phyloP scores from a whole-genome alignment of 2,329 filamentous ascomycete species.

The Aspergillus glaucus region DNA sequence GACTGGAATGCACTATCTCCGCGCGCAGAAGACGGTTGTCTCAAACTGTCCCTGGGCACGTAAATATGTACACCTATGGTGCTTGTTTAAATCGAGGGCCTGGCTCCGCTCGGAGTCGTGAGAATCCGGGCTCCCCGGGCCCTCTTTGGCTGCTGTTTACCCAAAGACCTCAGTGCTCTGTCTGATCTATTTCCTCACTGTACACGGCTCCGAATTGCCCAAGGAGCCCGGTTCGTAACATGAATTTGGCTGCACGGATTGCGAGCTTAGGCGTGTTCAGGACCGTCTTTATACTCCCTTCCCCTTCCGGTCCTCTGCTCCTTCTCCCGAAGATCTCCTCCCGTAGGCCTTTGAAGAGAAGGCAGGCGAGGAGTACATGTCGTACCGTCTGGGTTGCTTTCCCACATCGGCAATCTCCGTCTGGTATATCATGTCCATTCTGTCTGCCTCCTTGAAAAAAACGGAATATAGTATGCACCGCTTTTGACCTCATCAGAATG shows the following conservation, averaged over 20 bases:
- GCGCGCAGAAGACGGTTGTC: too few species aligned
- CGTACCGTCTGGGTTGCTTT: slow-evolving; percentile 6
- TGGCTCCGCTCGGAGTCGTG: not conserved
- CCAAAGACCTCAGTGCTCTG: too few species aligned
- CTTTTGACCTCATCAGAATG: not conserved
- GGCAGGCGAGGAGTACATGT: slow-evolving; percentile 3
- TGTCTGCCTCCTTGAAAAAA: not conserved
- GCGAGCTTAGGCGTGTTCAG: slow-evolving; percentile 4
- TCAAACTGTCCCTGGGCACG: too few species aligned
- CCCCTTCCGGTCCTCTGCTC: slow-evolving; percentile 1
- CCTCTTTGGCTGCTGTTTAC: too few species aligned
- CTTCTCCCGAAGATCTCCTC: slow-evolving; percentile 3
- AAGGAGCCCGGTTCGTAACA: slow-evolving; percentile 8
- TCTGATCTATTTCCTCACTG: too few species aligned
- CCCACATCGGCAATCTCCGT: slow-evolving; percentile 6
- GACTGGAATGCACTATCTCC: too few species aligned
- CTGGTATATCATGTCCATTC: not conserved
- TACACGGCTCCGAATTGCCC: not conserved
- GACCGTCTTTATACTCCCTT: slow-evolving; percentile 2
- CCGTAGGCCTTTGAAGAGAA: slow-evolving; percentile 2
- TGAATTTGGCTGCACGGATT: slow-evolving; percentile 8
- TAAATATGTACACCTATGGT: not conserved
- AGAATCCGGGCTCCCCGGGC: not conserved
- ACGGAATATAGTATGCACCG: not conserved
- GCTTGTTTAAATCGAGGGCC: not conserved